Conservation (phyloP, 1,139 yeast genomes). For the Candida frijolesensis region DNA sequence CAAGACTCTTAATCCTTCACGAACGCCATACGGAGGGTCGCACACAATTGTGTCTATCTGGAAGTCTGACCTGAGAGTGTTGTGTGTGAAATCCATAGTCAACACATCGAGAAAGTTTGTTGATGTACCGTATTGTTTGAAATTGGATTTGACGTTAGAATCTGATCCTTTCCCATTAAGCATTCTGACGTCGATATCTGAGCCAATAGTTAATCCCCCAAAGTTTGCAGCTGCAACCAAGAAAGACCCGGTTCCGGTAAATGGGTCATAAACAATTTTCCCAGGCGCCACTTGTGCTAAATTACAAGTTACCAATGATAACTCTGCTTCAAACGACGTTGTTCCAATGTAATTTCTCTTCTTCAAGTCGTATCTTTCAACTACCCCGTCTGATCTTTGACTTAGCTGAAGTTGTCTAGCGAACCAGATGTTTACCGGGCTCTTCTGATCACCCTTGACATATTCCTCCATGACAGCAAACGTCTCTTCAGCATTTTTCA, state of each 20-base stretch:
- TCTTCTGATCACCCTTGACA: constrained; percentile 53
- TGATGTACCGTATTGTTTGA: constrained; percentile 69
- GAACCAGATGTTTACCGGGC: constrained; percentile 66
- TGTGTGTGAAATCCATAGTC: constrained; percentile 94
- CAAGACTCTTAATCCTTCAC: constrained; percentile 92
- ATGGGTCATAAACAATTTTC: constrained; percentile 85
- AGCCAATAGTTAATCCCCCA: constrained; percentile 81
- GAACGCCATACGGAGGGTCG: constrained; percentile 97
- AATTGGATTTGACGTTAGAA: constrained; percentile 61
- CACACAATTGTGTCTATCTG: constrained; percentile 81
- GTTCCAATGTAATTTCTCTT: constrained; percentile 91
- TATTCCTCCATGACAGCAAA: constrained; percentile 81
- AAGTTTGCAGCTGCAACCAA: constrained; percentile 84
- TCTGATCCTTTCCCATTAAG: constrained; percentile 67
- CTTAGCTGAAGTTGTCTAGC: constrained; percentile 72
- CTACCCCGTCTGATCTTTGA: constrained; percentile 59
- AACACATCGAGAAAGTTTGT: constrained; percentile 69
- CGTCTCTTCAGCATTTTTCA: constrained; percentile 76
- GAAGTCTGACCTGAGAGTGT: constrained; percentile 67
- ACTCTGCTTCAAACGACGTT: constrained; percentile 91
- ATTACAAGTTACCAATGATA: constrained; percentile 82
- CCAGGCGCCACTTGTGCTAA: constrained; percentile 73
- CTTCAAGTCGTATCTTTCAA: constrained; percentile 80
- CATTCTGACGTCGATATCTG: constrained; percentile 89
- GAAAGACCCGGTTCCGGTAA: constrained; percentile 96